Conservation (phyloP, 306 rosid species). For the Ormosia emarginata region DNA sequence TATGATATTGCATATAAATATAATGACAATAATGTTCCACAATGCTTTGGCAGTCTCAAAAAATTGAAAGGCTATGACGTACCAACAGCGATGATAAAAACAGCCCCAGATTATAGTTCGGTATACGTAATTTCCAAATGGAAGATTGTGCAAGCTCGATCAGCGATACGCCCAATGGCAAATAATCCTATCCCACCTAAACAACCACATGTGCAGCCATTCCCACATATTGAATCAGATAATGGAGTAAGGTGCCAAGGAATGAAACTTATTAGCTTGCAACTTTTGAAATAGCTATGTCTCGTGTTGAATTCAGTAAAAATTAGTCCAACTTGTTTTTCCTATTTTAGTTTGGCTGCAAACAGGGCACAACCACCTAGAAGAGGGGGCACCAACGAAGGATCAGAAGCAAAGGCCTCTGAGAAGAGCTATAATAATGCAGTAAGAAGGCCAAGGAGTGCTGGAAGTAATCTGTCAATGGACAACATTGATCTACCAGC, state of each 20-base stretch:
- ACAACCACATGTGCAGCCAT: conserved; percentile 24
- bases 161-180: conserved; percentile 57
- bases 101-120: conserved; percentile 71
- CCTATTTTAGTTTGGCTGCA: conserved; percentile 17
- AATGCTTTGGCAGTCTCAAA: conserved; percentile 37
- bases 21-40: background rate
- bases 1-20: background rate
- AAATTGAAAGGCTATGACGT: conserved; percentile 62
- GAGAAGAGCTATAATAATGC: background rate
- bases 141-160: conserved; percentile 60
- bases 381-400: conserved; percentile 30
- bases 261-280: background rate
- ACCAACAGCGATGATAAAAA: conserved; percentile 49
- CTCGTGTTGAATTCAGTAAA: background rate
- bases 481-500: conserved; percentile 33
- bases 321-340: background rate
- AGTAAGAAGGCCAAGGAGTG: conserved; percentile 41
- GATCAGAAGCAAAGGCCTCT: conserved; percentile 25
- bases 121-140: conserved; percentile 83
- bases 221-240: conserved; percentile 38
- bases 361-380: conserved; percentile 34
- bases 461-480: conserved; percentile 33
- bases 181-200: conserved; percentile 47
- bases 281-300: background rate
- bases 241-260: conserved; percentile 41